Conservation (phyloP, 331 rosid genomes). For the Prunus yedoensis region DNA sequence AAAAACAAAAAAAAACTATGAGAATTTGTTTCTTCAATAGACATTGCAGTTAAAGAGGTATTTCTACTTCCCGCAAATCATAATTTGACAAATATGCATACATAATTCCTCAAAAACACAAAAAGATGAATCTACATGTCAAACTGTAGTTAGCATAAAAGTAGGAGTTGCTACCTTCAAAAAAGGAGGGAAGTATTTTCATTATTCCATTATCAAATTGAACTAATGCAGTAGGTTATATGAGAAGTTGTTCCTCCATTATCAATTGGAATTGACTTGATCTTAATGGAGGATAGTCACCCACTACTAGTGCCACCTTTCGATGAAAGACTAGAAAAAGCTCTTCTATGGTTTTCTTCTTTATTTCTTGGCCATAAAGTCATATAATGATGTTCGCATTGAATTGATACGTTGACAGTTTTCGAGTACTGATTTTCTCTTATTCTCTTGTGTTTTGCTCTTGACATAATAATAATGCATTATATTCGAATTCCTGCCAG, state of each 20-base stretch:
- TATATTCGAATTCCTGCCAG: background rate
- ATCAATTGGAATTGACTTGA: slow-evolving; percentile 23
- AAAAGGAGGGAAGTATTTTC: too few species aligned
- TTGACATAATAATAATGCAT: background rate
- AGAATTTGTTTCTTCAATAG: background rate
- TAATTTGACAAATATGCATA: too few species aligned
- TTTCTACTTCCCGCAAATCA: too few species aligned
- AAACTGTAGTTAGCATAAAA: too few species aligned
- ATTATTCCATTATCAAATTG: background rate
- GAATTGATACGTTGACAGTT: slow-evolving; percentile 15
- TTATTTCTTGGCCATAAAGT: background rate
- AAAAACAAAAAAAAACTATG: background rate
- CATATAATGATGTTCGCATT: background rate
- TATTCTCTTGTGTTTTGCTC: background rate
- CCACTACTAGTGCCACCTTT: slow-evolving; percentile 20
- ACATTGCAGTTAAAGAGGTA: background rate
- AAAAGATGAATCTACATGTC: too few species aligned
- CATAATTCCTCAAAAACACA: too few species aligned
- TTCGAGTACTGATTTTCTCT: background rate
- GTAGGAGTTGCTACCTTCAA: too few species aligned
- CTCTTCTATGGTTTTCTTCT: background rate
- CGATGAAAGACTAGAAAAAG: background rate
- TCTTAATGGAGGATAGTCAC: slow-evolving; percentile 7
- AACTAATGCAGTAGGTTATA: background rate
- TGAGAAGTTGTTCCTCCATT: slow-evolving; percentile 15